A percentile compares a stretch with the other conserved stretches of the same genome.
Evolutionary conservation across 2,329 filamentous ascomycete species (phyloP).

Genomic region (Aquanectria penicillioides): DNA sequence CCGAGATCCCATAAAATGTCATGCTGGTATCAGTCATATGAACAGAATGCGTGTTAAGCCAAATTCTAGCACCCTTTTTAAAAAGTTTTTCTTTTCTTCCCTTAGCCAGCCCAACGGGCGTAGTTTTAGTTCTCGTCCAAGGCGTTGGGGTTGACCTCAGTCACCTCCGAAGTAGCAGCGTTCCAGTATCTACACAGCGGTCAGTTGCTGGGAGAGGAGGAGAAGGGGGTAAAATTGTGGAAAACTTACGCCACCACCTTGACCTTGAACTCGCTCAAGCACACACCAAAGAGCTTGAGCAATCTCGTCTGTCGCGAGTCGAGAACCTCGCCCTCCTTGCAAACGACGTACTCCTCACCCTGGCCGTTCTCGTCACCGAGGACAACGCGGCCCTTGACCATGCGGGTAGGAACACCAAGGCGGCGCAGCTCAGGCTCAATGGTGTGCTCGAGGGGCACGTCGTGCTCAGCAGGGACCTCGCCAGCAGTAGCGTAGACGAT

Average conservation of each 20-base stretch:
- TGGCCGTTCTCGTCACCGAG: constrained; percentile 68
- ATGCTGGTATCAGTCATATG: constrained; percentile 49
- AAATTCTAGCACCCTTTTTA: constrained; percentile 40
- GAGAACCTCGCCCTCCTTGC: constrained; percentile 83
- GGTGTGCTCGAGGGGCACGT: constrained; percentile 87
- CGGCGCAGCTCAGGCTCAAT: constrained; percentile 91
- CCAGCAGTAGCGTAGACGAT: constrained; percentile 83
- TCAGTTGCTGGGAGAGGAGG: neutral
- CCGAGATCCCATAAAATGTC: constrained; percentile 46
- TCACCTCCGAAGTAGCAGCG: constrained; percentile 67
- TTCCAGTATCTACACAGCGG: constrained; percentile 66
- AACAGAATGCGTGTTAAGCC: constrained; percentile 41
- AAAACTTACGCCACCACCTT: constrained; percentile 75
- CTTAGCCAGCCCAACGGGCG: neutral
- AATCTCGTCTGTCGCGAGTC: constrained; percentile 93
- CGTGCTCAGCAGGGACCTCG: constrained; percentile 81
- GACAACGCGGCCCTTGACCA: constrained; percentile 89
- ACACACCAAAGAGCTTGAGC: constrained; percentile 92
- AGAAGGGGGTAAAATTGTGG: neutral
- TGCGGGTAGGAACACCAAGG: constrained; percentile 87
- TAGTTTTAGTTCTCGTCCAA: constrained; percentile 46
- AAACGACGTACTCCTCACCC: constrained; percentile 76
- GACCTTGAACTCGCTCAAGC: constrained; percentile 90
- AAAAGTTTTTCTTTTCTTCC: constrained; percentile 15
- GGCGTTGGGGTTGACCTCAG: constrained; percentile 57